phyloP scores from a whole-genome alignment of 129 eudicot species.

The Cynara cardunculus region DNA sequence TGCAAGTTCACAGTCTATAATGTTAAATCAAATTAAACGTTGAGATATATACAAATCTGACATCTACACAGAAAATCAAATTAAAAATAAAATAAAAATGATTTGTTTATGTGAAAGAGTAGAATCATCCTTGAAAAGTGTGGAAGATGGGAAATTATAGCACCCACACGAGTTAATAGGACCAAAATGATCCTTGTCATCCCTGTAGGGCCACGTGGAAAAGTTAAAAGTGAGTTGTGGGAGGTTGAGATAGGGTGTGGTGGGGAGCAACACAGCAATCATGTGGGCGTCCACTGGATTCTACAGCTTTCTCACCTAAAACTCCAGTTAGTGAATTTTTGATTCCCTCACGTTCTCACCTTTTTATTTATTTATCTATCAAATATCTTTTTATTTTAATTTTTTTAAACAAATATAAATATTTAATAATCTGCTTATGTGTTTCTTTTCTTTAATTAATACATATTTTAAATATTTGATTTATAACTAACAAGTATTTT shows the following conservation, averaged over 20 bases:
- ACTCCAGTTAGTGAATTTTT: neutral
- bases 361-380: neutral
- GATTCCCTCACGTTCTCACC: neutral
- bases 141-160: neutral
- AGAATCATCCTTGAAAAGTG: neutral
- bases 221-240: neutral
- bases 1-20: conserved; percentile 29
- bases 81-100: neutral
- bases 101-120: neutral
- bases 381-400: no score
- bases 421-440: no score
- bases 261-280: conserved; percentile 1
- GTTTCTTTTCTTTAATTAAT: no score
- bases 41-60: neutral
- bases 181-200: neutral
- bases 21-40: no score
- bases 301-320: neutral
- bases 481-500: no score
- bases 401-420: no score
- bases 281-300: conserved; percentile 26
- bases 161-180: neutral
- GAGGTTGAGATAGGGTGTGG: neutral
- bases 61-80: no score
- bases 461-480: no score
- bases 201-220: neutral